These are phyloP conservation scores for Magnusiomyces paraingens DNA, from an alignment of 1,139 yeast species.

Conservation along the genomic window DNA sequence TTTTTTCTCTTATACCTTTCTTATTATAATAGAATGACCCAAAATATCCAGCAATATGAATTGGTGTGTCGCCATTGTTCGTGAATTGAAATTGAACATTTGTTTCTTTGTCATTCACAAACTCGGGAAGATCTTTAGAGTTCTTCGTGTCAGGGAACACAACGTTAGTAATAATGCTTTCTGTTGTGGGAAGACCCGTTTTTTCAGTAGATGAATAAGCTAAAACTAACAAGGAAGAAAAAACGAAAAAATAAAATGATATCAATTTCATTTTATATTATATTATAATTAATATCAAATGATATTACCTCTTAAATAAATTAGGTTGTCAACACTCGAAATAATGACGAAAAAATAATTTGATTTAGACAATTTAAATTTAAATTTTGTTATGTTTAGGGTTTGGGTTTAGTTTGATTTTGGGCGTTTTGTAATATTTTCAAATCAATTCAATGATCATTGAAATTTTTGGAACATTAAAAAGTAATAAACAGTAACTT, in stretches of 20 bases:
- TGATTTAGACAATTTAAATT: too few relatives aligned
- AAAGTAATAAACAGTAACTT: too few relatives aligned
- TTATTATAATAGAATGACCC: conserved; percentile 59
- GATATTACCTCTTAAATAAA: too few relatives aligned
- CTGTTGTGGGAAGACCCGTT: background rate
- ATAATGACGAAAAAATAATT: too few relatives aligned
- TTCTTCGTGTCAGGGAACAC: conserved; percentile 9
- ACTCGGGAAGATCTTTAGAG: conserved; percentile 17
- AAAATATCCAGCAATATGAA: conserved; percentile 64
- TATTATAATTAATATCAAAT: background rate
- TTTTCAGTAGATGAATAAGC: background rate
- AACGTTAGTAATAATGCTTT: background rate
- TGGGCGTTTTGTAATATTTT: too few relatives aligned
- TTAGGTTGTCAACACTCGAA: too few relatives aligned
- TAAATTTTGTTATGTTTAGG: conserved; percentile 11
- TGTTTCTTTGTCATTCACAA: conserved; percentile 47
- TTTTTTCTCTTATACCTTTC: conserved; percentile 38
- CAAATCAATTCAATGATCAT: too few relatives aligned
- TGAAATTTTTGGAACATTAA: too few relatives aligned
- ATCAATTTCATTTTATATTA: background rate
- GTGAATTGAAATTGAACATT: conserved; percentile 48
- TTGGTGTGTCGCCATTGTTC: conserved; percentile 51
- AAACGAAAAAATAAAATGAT: background rate
- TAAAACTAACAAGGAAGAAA: background rate
- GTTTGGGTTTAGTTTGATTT: too few relatives aligned